A percentile compares a stretch with the other conserved stretches of the same genome.
Evolutionary conservation across 257 asterid species (phyloP).

Genomic region (Capsicum chinense): DNA sequence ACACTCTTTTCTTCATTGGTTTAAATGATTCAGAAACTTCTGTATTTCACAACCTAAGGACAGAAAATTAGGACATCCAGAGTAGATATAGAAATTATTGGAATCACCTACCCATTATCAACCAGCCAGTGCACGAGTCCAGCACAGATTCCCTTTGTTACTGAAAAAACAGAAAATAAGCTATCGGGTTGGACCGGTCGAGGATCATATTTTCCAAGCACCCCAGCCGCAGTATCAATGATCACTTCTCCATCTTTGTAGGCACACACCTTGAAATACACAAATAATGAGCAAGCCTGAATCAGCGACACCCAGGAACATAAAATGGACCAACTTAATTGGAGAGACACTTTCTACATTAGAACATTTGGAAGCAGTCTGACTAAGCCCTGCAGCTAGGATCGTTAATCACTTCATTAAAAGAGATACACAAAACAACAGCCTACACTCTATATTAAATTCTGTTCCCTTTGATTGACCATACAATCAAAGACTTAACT

Average conservation of each 20-base stretch:
- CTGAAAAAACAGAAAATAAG: slow-evolving; percentile 92
- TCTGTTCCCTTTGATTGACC: not conserved
- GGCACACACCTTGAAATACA: slow-evolving; percentile 78
- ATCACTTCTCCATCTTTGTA: slow-evolving; percentile 96
- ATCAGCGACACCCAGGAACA: slow-evolving; percentile 9
- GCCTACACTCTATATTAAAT: not conserved
- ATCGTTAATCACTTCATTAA: slow-evolving; percentile 3
- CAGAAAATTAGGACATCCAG: slow-evolving; percentile 10
- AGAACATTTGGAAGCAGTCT: not conserved
- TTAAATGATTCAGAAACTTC: not conserved
- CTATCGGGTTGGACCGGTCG: slow-evolving; percentile 99
- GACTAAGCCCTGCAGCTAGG: slow-evolving; percentile 18
- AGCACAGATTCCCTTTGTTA: slow-evolving; percentile 86
- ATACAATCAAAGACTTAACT: not conserved
- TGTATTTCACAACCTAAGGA: not conserved
- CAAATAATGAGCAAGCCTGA: slow-evolving; percentile 7
- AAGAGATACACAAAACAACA: slow-evolving; percentile 2
- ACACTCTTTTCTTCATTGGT: not conserved
- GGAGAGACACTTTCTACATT: slow-evolving; percentile 9
- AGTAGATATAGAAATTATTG: slow-evolving; percentile 23
- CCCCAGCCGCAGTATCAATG: slow-evolving; percentile 97
- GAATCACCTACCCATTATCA: slow-evolving; percentile 74
- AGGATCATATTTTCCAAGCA: slow-evolving; percentile 96
- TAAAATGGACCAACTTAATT: not conserved
- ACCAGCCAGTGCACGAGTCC: slow-evolving; percentile 96